phyloP scores from a whole-genome alignment of 768 basidiomycete species.

The Leccinum barrowsii region DNA sequence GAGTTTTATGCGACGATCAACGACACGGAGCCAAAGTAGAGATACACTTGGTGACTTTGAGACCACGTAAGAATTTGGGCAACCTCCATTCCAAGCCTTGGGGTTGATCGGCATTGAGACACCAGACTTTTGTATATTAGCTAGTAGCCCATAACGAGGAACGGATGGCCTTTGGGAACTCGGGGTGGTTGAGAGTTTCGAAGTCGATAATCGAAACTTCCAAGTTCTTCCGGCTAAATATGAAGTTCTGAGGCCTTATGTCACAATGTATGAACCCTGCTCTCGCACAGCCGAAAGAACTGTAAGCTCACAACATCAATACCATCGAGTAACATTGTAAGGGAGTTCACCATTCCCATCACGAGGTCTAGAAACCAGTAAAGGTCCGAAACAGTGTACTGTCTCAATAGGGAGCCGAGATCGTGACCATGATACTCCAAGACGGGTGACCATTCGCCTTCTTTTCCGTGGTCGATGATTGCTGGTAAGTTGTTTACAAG shows the following conservation, averaged over 20 bases:
- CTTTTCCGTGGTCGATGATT: not conserved
- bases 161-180: not conserved
- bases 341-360: not conserved
- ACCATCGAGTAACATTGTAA: not conserved
- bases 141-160: not conserved
- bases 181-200: not conserved
- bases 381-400: not conserved
- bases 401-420: not conserved
- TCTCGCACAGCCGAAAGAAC: not conserved
- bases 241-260: not conserved
- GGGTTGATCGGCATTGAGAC: too few relatives aligned
- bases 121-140: too few relatives aligned
- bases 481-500: not conserved
- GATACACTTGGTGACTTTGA: too few relatives aligned
- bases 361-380: not conserved
- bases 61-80: too few relatives aligned
- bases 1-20: slow-evolving; percentile 86
- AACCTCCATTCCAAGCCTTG: too few relatives aligned
- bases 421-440: not conserved
- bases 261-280: not conserved
- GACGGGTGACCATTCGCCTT: not conserved
- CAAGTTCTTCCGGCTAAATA: not conserved
- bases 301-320: not conserved
- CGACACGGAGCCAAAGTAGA: slow-evolving; percentile 56
- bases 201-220: not conserved